These are phyloP conservation scores for Litsea cubeba DNA, from an alignment of 164 flowering plant species.

Conservation along the genomic window DNA sequence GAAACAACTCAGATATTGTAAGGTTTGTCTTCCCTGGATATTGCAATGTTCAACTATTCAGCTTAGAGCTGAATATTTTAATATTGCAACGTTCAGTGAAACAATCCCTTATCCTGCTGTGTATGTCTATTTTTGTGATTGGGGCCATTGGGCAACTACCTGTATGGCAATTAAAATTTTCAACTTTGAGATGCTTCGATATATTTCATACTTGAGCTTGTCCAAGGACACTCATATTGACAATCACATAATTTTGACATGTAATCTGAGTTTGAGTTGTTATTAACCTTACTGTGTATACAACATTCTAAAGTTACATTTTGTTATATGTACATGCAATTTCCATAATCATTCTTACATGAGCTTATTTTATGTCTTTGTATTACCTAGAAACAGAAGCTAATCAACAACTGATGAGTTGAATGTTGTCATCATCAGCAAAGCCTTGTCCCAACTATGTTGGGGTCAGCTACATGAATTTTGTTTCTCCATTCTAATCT, in stretches of 20 bases:
- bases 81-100: not conserved
- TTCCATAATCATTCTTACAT: too few species aligned
- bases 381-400: too few species aligned
- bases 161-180: not conserved
- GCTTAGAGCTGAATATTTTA: not conserved
- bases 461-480: not conserved
- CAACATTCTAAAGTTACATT: not conserved
- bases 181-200: not conserved
- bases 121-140: not conserved
- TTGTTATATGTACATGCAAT: too few species aligned
- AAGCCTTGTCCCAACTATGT: not conserved
- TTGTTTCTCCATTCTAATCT: not conserved
- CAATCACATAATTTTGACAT: not conserved
- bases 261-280: not conserved
- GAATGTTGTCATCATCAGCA: not conserved
- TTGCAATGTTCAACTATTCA: not conserved
- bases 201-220: not conserved
- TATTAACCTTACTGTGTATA: not conserved
- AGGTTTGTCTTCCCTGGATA: not conserved
- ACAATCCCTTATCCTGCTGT: not conserved
- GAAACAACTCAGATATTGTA: not conserved
- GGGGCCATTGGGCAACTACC: not conserved
- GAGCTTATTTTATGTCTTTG: too few species aligned
- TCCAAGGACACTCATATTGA: not conserved
- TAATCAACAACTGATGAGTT: too few species aligned